Conservation (phyloP, 2,329 filamentous ascomycete genomes). For the Elsinoe perseae region DNA sequence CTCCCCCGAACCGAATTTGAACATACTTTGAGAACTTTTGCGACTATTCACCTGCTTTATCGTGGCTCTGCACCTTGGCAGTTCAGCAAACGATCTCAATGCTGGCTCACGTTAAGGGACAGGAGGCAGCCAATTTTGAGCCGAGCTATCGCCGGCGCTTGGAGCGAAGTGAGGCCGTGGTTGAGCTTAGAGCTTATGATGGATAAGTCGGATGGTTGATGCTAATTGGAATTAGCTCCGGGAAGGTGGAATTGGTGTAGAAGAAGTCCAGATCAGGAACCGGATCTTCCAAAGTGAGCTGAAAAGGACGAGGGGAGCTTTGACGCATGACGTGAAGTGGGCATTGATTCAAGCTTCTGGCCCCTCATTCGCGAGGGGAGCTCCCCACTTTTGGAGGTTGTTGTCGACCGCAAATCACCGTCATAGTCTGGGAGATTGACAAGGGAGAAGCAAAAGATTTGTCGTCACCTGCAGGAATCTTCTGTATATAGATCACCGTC, state of each 20-base stretch:
- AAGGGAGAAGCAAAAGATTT: background rate
- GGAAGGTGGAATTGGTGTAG: constrained; percentile 1
- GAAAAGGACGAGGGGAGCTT: background rate
- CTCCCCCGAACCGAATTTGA: constrained; percentile 1
- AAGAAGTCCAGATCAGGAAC: constrained; percentile 12
- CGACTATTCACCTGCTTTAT: background rate
- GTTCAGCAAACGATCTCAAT: background rate
- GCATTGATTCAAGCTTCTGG: background rate
- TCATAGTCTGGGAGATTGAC: constrained; percentile 8
- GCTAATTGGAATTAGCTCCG: constrained; percentile 3
- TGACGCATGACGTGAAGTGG: constrained; percentile 1
- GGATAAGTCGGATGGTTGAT: constrained; percentile 1
- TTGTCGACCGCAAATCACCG: background rate
- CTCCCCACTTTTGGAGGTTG: background rate
- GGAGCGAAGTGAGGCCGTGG: background rate
- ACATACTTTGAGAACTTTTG: background rate
- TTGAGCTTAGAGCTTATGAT: background rate
- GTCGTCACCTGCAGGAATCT: background rate
- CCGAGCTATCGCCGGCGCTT: background rate
- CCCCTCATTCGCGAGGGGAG: background rate
- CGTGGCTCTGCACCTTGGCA: no score
- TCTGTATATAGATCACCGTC: background rate
- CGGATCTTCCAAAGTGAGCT: background rate
- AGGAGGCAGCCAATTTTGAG: background rate
- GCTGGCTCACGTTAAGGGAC: background rate